These are phyloP conservation scores for Cryptococcus amylolentus DNA, from an alignment of 1,284 basidiomycete genomes.

Conservation along the genomic window DNA sequence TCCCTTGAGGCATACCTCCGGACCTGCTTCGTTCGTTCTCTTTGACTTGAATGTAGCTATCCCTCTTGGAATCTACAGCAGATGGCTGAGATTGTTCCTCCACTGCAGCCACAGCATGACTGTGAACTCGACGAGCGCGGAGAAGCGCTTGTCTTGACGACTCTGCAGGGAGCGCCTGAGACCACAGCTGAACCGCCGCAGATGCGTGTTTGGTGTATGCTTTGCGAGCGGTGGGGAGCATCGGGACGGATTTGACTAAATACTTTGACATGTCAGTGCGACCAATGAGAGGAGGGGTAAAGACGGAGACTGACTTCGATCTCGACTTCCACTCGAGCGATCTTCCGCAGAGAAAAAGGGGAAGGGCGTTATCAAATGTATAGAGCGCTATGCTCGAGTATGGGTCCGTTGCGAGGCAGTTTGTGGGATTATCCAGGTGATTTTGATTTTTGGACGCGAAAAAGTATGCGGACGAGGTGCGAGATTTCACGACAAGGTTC, in stretches of 20 bases:
- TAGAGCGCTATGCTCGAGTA: not conserved
- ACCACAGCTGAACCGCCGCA: not conserved
- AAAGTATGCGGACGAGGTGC: not conserved
- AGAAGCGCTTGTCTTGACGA: slow-evolving; percentile 31
- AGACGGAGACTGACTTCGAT: not conserved
- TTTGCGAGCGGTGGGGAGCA: slow-evolving; percentile 28
- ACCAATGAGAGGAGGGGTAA: not conserved
- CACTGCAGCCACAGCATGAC: not conserved
- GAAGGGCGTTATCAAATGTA: not conserved
- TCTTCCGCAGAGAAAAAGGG: not conserved
- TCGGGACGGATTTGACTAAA: not conserved
- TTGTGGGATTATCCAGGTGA: not conserved
- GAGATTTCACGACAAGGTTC: not conserved
- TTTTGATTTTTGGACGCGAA: not conserved
- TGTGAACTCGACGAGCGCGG: slow-evolving; percentile 5
- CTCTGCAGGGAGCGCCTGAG: slow-evolving; percentile 28
- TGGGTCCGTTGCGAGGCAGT: not conserved
- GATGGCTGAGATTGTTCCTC: no score
- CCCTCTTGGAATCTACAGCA: no score
- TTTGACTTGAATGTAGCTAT: no score
- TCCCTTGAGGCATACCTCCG: no score
- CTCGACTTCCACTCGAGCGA: not conserved
- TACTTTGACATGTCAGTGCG: not conserved
- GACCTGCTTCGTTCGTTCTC: no score
- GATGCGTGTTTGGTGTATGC: slow-evolving; percentile 15